Evolutionary conservation across 805 yeast genomes (phyloP), one percentile per base, ranked within the genome.

Genomic region (Candida ipomoeae): DNA sequence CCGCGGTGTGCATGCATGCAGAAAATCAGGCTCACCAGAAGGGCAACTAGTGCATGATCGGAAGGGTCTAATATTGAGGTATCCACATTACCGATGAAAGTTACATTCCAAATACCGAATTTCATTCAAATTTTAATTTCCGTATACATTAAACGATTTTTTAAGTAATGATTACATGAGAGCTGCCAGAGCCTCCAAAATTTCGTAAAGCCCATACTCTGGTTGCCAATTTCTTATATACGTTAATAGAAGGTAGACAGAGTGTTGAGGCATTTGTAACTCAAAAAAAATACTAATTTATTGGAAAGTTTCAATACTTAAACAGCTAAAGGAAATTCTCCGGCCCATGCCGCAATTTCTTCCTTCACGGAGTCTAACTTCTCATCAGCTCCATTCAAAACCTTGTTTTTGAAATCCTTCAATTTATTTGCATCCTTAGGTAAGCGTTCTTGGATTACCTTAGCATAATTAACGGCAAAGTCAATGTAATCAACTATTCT

Each of bases 401-500:
- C 58, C 40, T 52, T 51, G 61, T 84, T 84, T 80, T 92, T 94
- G 83, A 90, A 94, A 73, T 94, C 98, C 80, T 89, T 92, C 69
- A 94, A 84, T 76, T 84, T 90, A 81, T 91, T 91, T 54, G 96
- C 96, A 55, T 88, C 96, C 73, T 81, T 81, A 66, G 98, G 97
- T 66, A 92, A 81, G 57, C 78, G 74, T 51, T 78, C 72, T 78
- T 94, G 98, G 58, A 86, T 78, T 58, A 80, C 77, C 68, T 79
- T 80, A 52, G 97, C 90, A 66, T 83, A 82, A 61, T 44, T 69
- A 64, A 51, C 77, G 85, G 90, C 70, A 89, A 87, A 53, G 44
- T 56, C 60, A 13, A 58, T 55, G 80, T 83, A 91, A 57, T 77
- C 74, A 48, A 84, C 96, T 62, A 92, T 87, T 65, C 79, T 82